phyloP scores from a whole-genome alignment of 2,329 filamentous ascomycete species.

The Pyrenophora seminiperda region DNA sequence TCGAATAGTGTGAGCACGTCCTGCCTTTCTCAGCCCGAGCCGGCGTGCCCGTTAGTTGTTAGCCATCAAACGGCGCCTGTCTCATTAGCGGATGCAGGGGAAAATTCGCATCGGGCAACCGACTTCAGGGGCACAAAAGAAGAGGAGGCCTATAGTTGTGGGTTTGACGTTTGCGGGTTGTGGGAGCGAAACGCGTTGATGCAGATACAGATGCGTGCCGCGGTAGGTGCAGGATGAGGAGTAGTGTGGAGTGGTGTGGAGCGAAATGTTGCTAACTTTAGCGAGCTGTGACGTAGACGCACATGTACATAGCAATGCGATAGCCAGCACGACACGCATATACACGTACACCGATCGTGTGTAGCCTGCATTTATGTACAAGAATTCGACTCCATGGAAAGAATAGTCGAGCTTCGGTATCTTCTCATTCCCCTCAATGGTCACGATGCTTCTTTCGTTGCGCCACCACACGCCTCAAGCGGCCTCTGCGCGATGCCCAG shows the following conservation, averaged over 20 bases:
- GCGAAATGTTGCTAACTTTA: neutral
- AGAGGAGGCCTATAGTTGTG: neutral
- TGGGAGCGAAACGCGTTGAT: neutral
- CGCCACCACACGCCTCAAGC: too few species aligned
- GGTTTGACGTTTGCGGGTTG: neutral
- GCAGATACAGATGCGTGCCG: neutral
- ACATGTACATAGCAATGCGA: conserved; percentile 6
- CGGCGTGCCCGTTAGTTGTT: conserved; percentile 2
- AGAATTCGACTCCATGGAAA: too few species aligned
- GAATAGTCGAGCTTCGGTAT: too few species aligned
- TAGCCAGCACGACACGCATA: too few species aligned
- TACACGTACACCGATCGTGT: neutral
- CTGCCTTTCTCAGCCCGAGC: neutral
- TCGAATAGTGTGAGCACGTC: neutral
- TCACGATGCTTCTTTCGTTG: too few species aligned
- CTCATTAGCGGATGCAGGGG: conserved; percentile 14
- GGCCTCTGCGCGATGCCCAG: too few species aligned
- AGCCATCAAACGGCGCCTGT: conserved; percentile 9
- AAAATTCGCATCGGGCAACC: conserved; percentile 1
- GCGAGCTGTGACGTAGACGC: conserved; percentile 10
- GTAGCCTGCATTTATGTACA: too few species aligned
- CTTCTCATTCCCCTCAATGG: too few species aligned
- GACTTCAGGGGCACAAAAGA: conserved; percentile 7
- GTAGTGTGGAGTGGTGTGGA: conserved; percentile 7
- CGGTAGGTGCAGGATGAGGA: conserved; percentile 1